Conservation (phyloP, 208 protist genomes). For the Trypanosoma conorhini region DNA sequence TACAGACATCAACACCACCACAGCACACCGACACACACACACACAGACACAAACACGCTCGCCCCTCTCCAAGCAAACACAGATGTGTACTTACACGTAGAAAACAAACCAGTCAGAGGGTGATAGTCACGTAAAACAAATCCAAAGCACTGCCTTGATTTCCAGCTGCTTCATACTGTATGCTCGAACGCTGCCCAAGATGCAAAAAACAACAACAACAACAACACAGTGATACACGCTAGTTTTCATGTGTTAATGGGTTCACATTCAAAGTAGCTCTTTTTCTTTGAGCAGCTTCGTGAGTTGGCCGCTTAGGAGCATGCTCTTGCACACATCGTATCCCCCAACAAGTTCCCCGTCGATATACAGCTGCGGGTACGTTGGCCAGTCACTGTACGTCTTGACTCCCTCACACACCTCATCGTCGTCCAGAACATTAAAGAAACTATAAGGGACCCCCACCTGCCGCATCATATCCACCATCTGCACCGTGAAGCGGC, state of each 20-base stretch:
- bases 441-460: constrained; percentile 79
- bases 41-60: neutral
- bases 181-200: no score
- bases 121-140: neutral
- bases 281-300: constrained; percentile 77
- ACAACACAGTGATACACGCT: neutral
- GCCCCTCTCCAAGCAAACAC: no score
- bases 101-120: neutral
- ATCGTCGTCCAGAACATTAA: constrained; percentile 90
- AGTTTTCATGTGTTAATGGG: neutral
- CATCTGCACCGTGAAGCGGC: constrained; percentile 87
- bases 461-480: constrained; percentile 81
- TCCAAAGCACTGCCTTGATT: neutral
- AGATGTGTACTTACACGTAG: no score
- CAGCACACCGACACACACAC: no score
- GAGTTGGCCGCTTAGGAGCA: constrained; percentile 80
- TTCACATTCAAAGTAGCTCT: constrained; percentile 46
- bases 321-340: constrained; percentile 85
- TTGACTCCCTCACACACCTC: constrained; percentile 92
- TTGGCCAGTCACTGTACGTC: constrained; percentile 92
- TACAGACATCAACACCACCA: neutral
- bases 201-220: no score
- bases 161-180: neutral
- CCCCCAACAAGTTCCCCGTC: constrained; percentile 92
- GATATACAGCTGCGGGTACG: constrained; percentile 93